Conservation (phyloP, 2,329 filamentous ascomycete genomes). For the Helotiales sp. region DNA sequence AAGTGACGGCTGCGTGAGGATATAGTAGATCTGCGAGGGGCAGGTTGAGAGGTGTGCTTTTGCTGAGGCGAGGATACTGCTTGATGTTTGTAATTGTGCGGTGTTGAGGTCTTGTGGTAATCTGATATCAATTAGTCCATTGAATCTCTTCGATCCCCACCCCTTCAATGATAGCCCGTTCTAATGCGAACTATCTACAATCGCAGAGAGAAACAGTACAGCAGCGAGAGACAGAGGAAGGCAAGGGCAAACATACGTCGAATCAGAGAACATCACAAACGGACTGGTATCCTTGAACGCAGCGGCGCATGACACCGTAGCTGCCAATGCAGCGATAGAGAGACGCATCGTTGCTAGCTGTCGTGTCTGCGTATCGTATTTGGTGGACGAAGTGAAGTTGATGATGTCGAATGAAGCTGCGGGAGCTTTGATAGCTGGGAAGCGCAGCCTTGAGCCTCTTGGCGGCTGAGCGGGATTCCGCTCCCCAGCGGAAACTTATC, state of each 20-base stretch:
- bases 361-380: slow-evolving; percentile 9
- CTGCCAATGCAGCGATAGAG: slow-evolving; percentile 56
- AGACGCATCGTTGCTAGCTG: slow-evolving; percentile 56
- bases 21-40: slow-evolving; percentile 75
- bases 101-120: slow-evolving; percentile 18
- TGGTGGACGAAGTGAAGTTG: slow-evolving; percentile 10
- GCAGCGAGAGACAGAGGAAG: background rate
- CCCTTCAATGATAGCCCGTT: background rate
- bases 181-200: background rate
- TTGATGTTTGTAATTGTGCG: slow-evolving; percentile 33
- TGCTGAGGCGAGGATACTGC: slow-evolving; percentile 30
- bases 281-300: slow-evolving; percentile 89
- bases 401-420: slow-evolving; percentile 24
- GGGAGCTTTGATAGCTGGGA: slow-evolving; percentile 16
- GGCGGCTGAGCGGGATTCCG: background rate
- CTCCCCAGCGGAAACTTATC: slow-evolving; percentile 1
- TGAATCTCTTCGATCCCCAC: no score
- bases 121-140: slow-evolving; percentile 1
- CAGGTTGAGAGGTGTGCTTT: slow-evolving; percentile 64
- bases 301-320: slow-evolving; percentile 61
- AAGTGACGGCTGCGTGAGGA: slow-evolving; percentile 79
- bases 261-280: slow-evolving; percentile 84
- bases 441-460: background rate
- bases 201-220: background rate
- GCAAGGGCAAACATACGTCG: slow-evolving; percentile 30